Percentiles rank a stretch among this genome's conserved stretches.
phyloP scores from a whole-genome alignment of 2,329 filamentous ascomycete genomes.

The Amphichorda felina region DNA sequence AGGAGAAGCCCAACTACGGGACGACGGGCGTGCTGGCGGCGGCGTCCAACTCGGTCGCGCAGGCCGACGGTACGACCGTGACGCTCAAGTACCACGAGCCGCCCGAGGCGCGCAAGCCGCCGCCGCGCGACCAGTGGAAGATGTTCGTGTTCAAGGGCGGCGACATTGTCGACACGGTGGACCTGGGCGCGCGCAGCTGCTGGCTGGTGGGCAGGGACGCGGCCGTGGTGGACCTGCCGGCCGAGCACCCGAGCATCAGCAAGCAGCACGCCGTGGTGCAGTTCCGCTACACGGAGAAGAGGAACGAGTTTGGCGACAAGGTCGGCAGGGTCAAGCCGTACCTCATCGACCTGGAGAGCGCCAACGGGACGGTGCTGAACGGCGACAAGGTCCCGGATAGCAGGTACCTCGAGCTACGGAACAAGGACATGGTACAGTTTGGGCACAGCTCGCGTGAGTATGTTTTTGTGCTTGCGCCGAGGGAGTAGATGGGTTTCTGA shows the following conservation, averaged over 20 bases:
- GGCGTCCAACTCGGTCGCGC: slow-evolving; percentile 70
- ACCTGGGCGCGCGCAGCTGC: slow-evolving; percentile 65
- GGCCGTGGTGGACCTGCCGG: slow-evolving; percentile 67
- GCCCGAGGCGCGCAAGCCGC: slow-evolving; percentile 78
- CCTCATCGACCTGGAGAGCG: slow-evolving; percentile 84
- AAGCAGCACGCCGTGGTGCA: slow-evolving; percentile 95
- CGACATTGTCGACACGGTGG: slow-evolving; percentile 71
- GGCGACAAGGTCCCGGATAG: slow-evolving; percentile 60
- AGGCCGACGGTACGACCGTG: slow-evolving; percentile 61
- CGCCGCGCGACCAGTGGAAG: slow-evolving; percentile 69
- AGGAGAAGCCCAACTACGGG: slow-evolving; percentile 81
- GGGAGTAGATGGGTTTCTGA: slow-evolving; percentile 17
- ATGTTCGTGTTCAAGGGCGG: slow-evolving; percentile 85
- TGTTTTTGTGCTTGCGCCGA: slow-evolving; percentile 72
- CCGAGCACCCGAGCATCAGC: slow-evolving; percentile 86
- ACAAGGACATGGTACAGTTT: slow-evolving; percentile 83
- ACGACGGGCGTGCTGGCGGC: slow-evolving; percentile 74
- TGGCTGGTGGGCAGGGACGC: slow-evolving; percentile 82
- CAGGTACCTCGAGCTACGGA: slow-evolving; percentile 73
- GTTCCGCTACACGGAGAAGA: slow-evolving; percentile 74
- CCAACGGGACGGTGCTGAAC: slow-evolving; percentile 81
- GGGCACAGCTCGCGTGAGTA: slow-evolving; percentile 86
- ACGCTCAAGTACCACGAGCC: slow-evolving; percentile 95
- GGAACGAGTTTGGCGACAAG: slow-evolving; percentile 79
- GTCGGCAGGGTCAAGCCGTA: slow-evolving; percentile 74